Conservation (phyloP, 2,329 filamentous ascomycete species). For the Neurospora crassa region DNA sequence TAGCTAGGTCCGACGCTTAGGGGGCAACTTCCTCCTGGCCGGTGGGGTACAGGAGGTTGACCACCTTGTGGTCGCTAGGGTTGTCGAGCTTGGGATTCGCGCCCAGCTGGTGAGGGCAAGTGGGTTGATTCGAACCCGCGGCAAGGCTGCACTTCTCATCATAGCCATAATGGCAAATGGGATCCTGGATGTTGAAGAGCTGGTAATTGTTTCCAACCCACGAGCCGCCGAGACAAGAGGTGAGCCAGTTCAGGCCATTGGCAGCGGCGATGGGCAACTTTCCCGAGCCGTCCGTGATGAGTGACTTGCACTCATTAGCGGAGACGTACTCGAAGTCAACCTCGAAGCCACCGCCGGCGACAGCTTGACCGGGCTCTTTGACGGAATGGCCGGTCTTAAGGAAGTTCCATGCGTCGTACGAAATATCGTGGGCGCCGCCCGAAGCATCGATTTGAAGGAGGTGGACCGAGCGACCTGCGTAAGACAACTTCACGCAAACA, state of each 20-base stretch:
- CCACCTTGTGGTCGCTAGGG: not conserved
- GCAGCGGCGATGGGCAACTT: slow-evolving; percentile 42
- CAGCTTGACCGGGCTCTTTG: slow-evolving; percentile 31
- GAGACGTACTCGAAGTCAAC: slow-evolving; percentile 40
- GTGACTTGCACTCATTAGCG: slow-evolving; percentile 40
- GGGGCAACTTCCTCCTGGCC: not conserved
- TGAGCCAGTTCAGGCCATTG: slow-evolving; percentile 45
- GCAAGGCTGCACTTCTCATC: slow-evolving; percentile 35
- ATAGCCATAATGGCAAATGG: slow-evolving; percentile 36
- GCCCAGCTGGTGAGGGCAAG: slow-evolving; percentile 37
- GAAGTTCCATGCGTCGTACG: slow-evolving; percentile 50
- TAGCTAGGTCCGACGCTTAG: not conserved
- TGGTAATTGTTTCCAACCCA: slow-evolving; percentile 41
- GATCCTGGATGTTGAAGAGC: slow-evolving; percentile 43
- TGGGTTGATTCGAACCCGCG: not conserved
- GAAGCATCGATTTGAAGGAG: slow-evolving; percentile 49
- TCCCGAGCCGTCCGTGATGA: slow-evolving; percentile 28
- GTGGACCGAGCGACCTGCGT: slow-evolving; percentile 37
- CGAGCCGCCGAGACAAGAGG: slow-evolving; percentile 34
- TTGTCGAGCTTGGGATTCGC: slow-evolving; percentile 9
- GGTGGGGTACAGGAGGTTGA: not conserved
- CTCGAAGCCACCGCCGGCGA: slow-evolving; percentile 35
- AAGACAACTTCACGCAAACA: slow-evolving; percentile 43
- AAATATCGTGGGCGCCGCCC: slow-evolving; percentile 44
- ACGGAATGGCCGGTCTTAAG: slow-evolving; percentile 40